Evolutionary conservation across 306 rosid species (phyloP), one percentile per base, ranked within the genome.

Genomic region (Ammopiptanthus mongolicus): DNA sequence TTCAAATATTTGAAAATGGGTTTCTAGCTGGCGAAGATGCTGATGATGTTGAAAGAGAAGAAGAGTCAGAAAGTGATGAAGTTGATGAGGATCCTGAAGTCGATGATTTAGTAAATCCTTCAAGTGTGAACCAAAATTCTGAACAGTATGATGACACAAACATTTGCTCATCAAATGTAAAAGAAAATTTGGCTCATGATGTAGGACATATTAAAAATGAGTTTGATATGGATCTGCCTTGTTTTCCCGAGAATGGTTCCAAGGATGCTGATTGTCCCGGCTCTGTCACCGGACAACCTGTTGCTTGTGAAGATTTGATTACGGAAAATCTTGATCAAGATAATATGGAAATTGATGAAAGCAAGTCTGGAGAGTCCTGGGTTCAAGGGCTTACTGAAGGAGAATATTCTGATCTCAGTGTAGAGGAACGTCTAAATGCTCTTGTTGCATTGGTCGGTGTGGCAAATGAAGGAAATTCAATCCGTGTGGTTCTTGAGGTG

Each of bases 391-490:
- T 96, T 19, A 75, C 97, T 1, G 99, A 96, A 87, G 99, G 92
- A 53, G 99, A 96, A 56, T 96, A 89, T 83, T 89, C 91, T 80
- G 97, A 84, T 86, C 97, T 95, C 74, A 87, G 98, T 29, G 96
- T 95, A 39, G 98, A 90, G 78, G 99, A 95, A 87, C 99, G 98
- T 71, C 86, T 95, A 14, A 85, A 79, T 84, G 97, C 97, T 42
- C 92, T 96, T 82, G 96, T 92, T 76, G 86, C 85, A 41, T 84
- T 96, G 81, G 83, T 90, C 78, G 89, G 98, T 72, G 77, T 92
- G 82, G 99, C 99, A 78, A 96, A 96, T 86, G 99, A 96, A 89
- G 99, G 99, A 81, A 90, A 96, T 84, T 90, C 96, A 14, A 87
- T 90, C 28, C 99, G 99, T 60, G 51, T 92, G 82, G 88, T 92